Base-by-base conservation (phyloP, 2,329 filamentous ascomycete species). In the Aspergillus eucalypticola region DNA sequence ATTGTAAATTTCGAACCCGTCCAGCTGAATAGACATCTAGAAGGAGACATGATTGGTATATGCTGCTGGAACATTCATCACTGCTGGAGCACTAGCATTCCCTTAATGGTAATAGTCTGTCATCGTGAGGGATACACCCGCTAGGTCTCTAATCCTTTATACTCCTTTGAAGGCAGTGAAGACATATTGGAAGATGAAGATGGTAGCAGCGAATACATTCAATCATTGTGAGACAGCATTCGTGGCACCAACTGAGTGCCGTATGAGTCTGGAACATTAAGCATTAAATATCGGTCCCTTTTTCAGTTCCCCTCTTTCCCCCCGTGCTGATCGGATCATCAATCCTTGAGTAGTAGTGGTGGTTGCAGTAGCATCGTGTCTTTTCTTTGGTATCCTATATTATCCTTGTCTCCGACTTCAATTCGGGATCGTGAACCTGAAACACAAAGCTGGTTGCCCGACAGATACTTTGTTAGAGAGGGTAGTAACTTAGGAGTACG, bases 251-350 rank as follows among this genome's bases (percentile, higher is more conserved):
- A 50, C n/a, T 15, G 46, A 15, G 46, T 5, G 23, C 46, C 46
- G 46, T 50, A 50, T n/a, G 46, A 50, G 46, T 50, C 46, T 50
- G 46, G 46, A 50, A 32, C 46, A 32, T 50, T 13, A n/a, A 17
- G 23, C 25, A 27, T 27, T 27, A 27, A 27, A 2, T n/a, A 50
- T 50, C 46, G 46, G 46, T 27, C 44, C 25, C 44, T 25, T 25
- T 49, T 35, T 35, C 11, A 19, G 41, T 44, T 44, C 5, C 25
- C 25, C 46, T 25, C 25, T 13, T 11, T 21, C 27, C 46, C 46
- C 46, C 46, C 46, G 46, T 50, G 46, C 46, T 29, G 46, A 50
- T 50, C 46, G 46, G n/a, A 27, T 8, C 21, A 49, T 32, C 27
- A 23, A 10, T 50, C 15, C 25, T 17, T 11, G 10, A 29, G n/a